These are phyloP conservation scores for Pichia cactophila DNA, from an alignment of 1,139 yeast species.

Conservation along the genomic window DNA sequence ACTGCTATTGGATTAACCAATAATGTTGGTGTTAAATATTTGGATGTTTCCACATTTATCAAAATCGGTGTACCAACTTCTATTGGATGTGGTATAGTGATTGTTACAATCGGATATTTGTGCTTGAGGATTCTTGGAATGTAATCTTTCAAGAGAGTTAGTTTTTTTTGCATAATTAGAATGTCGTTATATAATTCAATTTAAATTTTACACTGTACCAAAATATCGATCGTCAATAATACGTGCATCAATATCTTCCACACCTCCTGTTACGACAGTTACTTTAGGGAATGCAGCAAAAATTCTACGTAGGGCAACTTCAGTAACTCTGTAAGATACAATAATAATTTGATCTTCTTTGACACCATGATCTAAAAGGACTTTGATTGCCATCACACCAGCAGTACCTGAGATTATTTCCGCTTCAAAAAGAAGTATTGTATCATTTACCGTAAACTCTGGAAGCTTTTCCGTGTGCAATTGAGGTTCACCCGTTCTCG, in stretches of 20 bases:
- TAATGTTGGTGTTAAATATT: constrained; percentile 78
- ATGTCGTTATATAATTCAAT: background rate
- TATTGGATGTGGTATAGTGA: constrained; percentile 56
- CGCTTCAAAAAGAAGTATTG: constrained; percentile 70
- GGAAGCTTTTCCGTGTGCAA: constrained; percentile 70
- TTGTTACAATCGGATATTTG: constrained; percentile 73
- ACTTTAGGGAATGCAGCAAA: constrained; percentile 60
- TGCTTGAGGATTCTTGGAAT: constrained; percentile 42
- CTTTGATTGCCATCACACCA: constrained; percentile 88
- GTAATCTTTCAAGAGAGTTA: constrained; percentile 5
- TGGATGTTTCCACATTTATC: constrained; percentile 76
- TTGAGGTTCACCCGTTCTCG: constrained; percentile 88
- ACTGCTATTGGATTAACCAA: constrained; percentile 91
- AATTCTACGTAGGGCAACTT: constrained; percentile 69
- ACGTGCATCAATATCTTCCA: constrained; percentile 48
- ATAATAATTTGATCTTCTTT: constrained; percentile 54
- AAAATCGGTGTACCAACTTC: constrained; percentile 87
- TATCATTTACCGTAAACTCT: constrained; percentile 21
- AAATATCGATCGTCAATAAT: constrained; percentile 74
- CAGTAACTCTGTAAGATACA: constrained; percentile 71
- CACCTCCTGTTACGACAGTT: constrained; percentile 60
- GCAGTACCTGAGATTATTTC: constrained; percentile 92
- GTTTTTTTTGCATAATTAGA: background rate
- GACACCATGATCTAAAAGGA: constrained; percentile 77
- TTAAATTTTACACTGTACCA: constrained; percentile 43